phyloP scores from a whole-genome alignment of 2,329 filamentous ascomycete genomes.

The Calonectria leucothoes region DNA sequence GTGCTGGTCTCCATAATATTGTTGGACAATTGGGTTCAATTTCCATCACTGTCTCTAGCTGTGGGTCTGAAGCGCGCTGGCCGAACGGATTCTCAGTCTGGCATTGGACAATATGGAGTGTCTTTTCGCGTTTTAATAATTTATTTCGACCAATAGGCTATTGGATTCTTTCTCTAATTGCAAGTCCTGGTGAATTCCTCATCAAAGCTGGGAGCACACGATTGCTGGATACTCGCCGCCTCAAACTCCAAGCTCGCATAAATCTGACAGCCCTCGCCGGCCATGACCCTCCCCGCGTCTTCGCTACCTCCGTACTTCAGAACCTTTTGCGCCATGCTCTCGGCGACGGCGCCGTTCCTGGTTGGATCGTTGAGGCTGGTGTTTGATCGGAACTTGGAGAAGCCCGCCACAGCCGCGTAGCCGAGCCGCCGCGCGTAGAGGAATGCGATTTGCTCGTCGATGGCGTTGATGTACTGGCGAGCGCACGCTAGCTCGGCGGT shows the following conservation, averaged over 20 bases:
- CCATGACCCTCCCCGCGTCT: conserved; percentile 26
- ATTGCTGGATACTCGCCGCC: background rate
- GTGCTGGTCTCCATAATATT: no score
- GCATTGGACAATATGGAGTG: no score
- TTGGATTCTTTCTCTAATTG: background rate
- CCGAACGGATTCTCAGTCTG: no score
- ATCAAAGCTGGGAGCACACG: conserved; percentile 1
- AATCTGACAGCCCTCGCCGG: conserved; percentile 32
- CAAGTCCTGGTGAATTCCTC: conserved; percentile 4
- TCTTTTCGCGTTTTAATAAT: background rate
- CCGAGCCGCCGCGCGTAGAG: conserved; percentile 29
- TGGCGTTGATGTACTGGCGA: conserved; percentile 29
- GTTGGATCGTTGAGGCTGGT: conserved; percentile 17
- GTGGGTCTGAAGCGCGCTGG: no score
- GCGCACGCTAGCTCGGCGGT: conserved; percentile 17
- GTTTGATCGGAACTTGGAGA: conserved; percentile 19
- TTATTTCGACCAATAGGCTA: no score
- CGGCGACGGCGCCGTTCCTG: conserved; percentile 25
- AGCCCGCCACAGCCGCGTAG: conserved; percentile 29
- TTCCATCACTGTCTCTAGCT: no score
- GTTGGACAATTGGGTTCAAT: no score
- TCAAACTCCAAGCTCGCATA: conserved; percentile 32
- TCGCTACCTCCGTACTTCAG: conserved; percentile 27
- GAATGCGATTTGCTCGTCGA: conserved; percentile 31
- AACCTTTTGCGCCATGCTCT: conserved; percentile 28